Base-by-base conservation (phyloP, 1,284 basidiomycete genomes). In the Boletus sp. region DNA sequence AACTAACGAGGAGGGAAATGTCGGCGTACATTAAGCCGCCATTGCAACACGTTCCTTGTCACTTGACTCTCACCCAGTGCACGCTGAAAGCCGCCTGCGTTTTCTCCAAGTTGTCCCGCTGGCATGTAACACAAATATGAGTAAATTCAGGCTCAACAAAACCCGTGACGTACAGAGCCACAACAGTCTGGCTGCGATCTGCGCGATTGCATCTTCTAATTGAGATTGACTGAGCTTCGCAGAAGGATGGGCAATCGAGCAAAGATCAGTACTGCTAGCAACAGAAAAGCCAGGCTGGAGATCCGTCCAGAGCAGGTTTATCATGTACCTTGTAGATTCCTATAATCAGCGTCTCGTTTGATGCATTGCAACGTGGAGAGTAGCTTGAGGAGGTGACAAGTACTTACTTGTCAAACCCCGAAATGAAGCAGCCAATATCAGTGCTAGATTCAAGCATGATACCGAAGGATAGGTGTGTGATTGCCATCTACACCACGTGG, bases 61-160 rank as follows among this genome's bases (percentile, higher is more conserved):
- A 21, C 55, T 49, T 6, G 35, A 49, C 33, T 49, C 46, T 49
- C 55, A 19, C 55, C 55, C 13, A 38, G 27, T 3, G 21, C 19
- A 16, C 47, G 35, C 6, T 56, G 27, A 37, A 56, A 56, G 7
- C 35, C 47, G n/a, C 47, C 55, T 7, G 19, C 35, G 28, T 8
- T 40, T 27, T 49, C 56, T 23, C 56, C 40, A 9, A 57, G 38
- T 52, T 46, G 56, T 25, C 56, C 48, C 19, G 25, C 46, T 56
- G 17, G 31, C 11, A 49, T 50, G 44, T 10, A 40, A 21, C 6
- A 8, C 8, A 19, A 51, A 44, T 13, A 4, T 54, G 28, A 30
- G 8, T 7, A 3, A 13, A 6, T 4, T 13, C n/a, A 5, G 11
- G 30, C 4, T 50, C 30, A 5, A 17, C 14, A 8, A 11, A 35